A percentile compares a stretch with the other conserved stretches of the same genome.
Conservation (phyloP, 352 stramenopile species). For the Phytophthora citricola region DNA sequence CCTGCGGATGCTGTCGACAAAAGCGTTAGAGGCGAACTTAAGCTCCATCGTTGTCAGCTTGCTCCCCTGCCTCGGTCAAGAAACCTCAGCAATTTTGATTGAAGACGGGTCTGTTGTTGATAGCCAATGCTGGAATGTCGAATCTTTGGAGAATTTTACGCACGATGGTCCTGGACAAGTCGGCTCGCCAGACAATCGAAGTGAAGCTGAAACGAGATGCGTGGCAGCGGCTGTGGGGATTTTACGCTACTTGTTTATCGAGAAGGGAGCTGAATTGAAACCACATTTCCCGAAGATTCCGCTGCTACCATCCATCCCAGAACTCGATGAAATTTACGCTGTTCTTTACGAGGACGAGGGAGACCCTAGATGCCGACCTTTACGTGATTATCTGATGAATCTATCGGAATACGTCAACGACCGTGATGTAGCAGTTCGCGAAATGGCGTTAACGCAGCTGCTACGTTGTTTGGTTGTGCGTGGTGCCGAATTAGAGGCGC, state of each 20-base stretch:
- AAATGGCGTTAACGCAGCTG: constrained; percentile 78
- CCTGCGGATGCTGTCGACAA: constrained; percentile 78
- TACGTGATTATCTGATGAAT: constrained; percentile 64
- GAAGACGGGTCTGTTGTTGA: constrained; percentile 32
- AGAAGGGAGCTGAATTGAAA: constrained; percentile 66
- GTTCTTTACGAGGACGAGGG: constrained; percentile 65
- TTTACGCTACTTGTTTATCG: constrained; percentile 80
- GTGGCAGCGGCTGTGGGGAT: constrained; percentile 44
- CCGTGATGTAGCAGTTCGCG: constrained; percentile 79
- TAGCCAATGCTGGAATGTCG: constrained; percentile 51
- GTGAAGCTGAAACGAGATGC: constrained; percentile 23
- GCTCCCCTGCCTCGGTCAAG: constrained; percentile 70
- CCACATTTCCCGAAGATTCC: constrained; percentile 69
- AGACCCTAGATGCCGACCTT: constrained; percentile 50
- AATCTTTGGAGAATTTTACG: constrained; percentile 39
- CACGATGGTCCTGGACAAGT: constrained; percentile 15
- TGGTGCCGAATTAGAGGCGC: constrained; percentile 57
- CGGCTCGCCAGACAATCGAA: constrained; percentile 14
- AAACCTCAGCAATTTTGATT: constrained; percentile 49
- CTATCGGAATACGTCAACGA: constrained; percentile 75
- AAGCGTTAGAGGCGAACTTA: constrained; percentile 85
- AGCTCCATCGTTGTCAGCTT: constrained; percentile 90
- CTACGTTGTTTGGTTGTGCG: constrained; percentile 71
- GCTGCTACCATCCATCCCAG: constrained; percentile 70
- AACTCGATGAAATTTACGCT: constrained; percentile 72